phyloP scores from a whole-genome alignment of 306 rosid genomes.

The Vigna trinervia region DNA sequence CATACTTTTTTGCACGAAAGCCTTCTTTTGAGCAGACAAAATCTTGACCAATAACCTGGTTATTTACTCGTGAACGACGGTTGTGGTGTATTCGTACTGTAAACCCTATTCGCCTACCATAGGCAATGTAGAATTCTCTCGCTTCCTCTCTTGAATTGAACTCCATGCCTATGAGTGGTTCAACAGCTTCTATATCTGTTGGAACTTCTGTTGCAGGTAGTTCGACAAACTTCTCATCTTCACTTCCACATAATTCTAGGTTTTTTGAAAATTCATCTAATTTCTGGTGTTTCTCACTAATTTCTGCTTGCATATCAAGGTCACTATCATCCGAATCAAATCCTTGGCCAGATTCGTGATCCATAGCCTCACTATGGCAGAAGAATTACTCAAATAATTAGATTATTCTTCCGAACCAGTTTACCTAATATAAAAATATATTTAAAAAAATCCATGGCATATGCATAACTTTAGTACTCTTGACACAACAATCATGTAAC shows the following conservation, averaged over 20 bases:
- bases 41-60: slow-evolving; percentile 79
- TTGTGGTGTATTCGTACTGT: slow-evolving; percentile 79
- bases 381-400: slow-evolving; percentile 31
- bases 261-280: slow-evolving; percentile 49
- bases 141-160: slow-evolving; percentile 80
- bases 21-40: slow-evolving; percentile 86
- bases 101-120: slow-evolving; percentile 69
- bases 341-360: slow-evolving; percentile 52
- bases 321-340: slow-evolving; percentile 69
- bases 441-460: neutral
- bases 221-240: slow-evolving; percentile 54
- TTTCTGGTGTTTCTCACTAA: slow-evolving; percentile 43
- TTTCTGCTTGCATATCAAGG: slow-evolving; percentile 59
- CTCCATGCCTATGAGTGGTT: slow-evolving; percentile 66
- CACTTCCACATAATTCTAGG: slow-evolving; percentile 52
- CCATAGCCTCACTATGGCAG: slow-evolving; percentile 54
- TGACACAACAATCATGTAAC: too few relatives aligned
- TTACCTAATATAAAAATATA: neutral
- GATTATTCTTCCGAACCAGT: neutral
- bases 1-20: slow-evolving; percentile 76
- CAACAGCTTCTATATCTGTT: slow-evolving; percentile 55
- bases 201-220: slow-evolving; percentile 49
- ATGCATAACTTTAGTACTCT: neutral
- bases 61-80: slow-evolving; percentile 76
- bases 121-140: slow-evolving; percentile 68